Percentiles rank a stretch among this genome's conserved stretches.
phyloP scores from a whole-genome alignment of 2,329 filamentous ascomycete genomes.

The Arthrobotrys sinensis region DNA sequence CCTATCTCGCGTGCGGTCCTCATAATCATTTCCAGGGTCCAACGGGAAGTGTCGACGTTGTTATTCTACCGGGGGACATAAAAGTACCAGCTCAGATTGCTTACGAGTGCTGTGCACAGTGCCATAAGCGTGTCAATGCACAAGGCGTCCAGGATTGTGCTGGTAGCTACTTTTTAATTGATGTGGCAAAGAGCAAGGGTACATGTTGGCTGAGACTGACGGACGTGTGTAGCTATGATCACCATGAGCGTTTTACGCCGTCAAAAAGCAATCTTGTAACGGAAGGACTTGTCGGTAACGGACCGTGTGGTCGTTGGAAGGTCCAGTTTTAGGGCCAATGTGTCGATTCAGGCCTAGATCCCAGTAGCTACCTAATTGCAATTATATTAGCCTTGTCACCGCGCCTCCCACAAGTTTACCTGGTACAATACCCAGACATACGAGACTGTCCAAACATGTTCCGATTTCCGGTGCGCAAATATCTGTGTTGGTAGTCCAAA shows the following conservation, averaged over 20 bases:
- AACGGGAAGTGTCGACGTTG: conserved; percentile 25
- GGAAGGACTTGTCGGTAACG: conserved; percentile 37
- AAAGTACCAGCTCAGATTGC: neutral
- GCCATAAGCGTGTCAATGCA: conserved; percentile 33
- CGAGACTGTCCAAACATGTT: too few relatives aligned
- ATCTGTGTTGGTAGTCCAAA: too few relatives aligned
- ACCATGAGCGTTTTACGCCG: conserved; percentile 2
- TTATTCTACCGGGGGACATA: neutral
- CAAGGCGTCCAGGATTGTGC: conserved; percentile 35
- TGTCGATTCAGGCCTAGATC: neutral
- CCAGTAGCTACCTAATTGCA: too few relatives aligned
- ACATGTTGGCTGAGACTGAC: conserved; percentile 43
- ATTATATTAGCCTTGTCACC: too few relatives aligned
- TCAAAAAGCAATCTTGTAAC: neutral
- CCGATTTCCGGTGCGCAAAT: too few relatives aligned
- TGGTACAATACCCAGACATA: too few relatives aligned
- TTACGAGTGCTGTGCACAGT: conserved; percentile 37
- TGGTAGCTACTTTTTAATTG: conserved; percentile 14
- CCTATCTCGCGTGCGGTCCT: conserved; percentile 30
- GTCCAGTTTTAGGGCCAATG: neutral
- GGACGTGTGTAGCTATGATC: conserved; percentile 43
- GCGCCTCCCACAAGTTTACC: too few relatives aligned
- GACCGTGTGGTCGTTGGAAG: conserved; percentile 50
- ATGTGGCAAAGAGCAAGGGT: neutral
- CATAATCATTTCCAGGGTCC: conserved; percentile 41